Base-by-base conservation (phyloP, 768 basidiomycete species). In the Termitomyces sp. region DNA sequence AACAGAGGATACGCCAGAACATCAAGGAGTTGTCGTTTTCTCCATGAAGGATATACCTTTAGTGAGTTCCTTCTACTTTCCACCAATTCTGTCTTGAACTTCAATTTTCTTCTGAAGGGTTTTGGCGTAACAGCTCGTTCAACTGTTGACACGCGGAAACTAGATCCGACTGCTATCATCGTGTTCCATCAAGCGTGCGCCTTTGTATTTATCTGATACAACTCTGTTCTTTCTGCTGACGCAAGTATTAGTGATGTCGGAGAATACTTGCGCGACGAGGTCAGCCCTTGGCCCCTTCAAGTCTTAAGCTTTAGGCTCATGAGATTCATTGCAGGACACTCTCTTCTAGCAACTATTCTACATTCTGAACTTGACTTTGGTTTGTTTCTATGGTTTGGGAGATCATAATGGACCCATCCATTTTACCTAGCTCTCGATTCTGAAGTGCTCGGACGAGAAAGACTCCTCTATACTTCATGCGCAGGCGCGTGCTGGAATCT, bases 121-220 rank as follows among this genome's bases (percentile, higher is more conserved):
- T 98, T 98, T 68, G 97, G 97, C 55, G 97, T 98, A 5, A 98
- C 97, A 34, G 91, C 97, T 5, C 82, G 95, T 56, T 95, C 95
- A 32, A 98, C 97, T 4, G 74, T 97, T 8, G 97, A 99, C 72
- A 98, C 97, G 26, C 78, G 96, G 64, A 99, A 99, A 82, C 74
- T 98, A 44, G 97, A 98, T 69, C 97, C 97, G 24, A 98, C 95
- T 24, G 87, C 92, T 7, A 98, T 99, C 58, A 88, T 99, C 49
- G 97, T 98, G 3, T 99, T 98, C 75, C 97, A 98, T 69, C 97
- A 99, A 78, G 90, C 97, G 93, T 95, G 69, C 56, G 88, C n/a
- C n/a, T n/a, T n/a, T 70, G 26, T 51, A 46, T 44, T 54, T 46
- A 12, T 39, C 26, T 27, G 5, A 20, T 30, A 34, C 27, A 46